Evolutionary conservation across 2,329 filamentous ascomycete genomes (phyloP), one percentile per base, ranked within the genome.

Genomic region (Aspergillus flavus): DNA sequence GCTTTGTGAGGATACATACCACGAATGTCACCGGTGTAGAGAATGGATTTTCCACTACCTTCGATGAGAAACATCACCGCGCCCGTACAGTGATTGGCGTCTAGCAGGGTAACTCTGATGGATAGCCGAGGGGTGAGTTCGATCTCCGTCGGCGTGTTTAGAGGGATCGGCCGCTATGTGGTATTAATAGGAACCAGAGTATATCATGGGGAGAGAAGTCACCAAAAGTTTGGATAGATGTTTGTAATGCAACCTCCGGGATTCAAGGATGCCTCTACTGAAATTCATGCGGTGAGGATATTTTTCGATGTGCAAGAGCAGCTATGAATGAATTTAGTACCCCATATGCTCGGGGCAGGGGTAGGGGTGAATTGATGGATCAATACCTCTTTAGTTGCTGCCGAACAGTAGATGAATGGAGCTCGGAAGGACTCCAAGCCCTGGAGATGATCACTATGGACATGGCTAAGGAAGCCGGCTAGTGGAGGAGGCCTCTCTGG

Each of bases 31-130:
- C 94, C 94, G 0, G 94, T 97, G 72, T 97, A 98, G 0, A 97
- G 80, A 1, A 96, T 84, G 0, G 93, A 89, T 64, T 88, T 91
- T 0, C 83, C 84, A 59, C 86, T 78, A 2, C 87, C 88, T 78
- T 97, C 92, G 32, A 97, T 90, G 21, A 97, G 81, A 73, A 97
- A 97, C 93, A 97, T 96, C 21, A 95, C 92, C 21, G 93, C 89
- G 0, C 94, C 94, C 0, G 90, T 86, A 71, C 94, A 98, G 74
- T 97, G 94, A 70, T 98, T 97, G 1, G 94, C 93, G 79, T 97
- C 91, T 58, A 97, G 86, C 0, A 97, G 82, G 0, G 93, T 97
- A 21, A 96, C 92, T 54, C 89, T 87, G 28, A 97, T 87, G n/a
- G 79, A 80, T 54, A 85, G 84, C 1, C 86, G 86, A 0, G 89